Evolutionary conservation across 768 basidiomycete genomes (phyloP), one percentile per base, ranked within the genome.

Genomic region (Panus rudis): DNA sequence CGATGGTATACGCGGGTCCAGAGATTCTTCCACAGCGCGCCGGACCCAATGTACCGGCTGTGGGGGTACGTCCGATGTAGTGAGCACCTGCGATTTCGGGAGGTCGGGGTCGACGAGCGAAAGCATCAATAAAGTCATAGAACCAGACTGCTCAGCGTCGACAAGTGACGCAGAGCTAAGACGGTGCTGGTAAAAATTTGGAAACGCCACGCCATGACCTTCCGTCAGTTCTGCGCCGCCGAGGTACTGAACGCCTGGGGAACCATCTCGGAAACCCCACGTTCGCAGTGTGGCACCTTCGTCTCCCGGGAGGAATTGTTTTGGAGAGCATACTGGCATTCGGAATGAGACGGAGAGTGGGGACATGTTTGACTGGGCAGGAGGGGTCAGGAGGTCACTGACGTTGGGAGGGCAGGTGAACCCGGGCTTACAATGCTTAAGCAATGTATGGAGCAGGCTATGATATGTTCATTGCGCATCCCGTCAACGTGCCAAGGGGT

Each of bases 161-260:
- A 49, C 47, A 8, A 76, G 65, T 7, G 55, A 40, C 41, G 75
- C 68, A 2, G 66, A 50, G 0, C 68, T 61, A 25, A 68, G 61
- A 7, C 56, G 55, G 42, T 74, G 63, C 51, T 79, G 78, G 56
- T 76, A 78, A 31, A 77, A 69, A 54, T 79, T 79, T 13, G 78
- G 78, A 47, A 74, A 78, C 28, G 67, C 66, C 28, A 78, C 51
- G 26, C 59, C 63, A 25, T 73, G 57, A 5, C 68, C 70, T 13
- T 51, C 38, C 1, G 47, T 55, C 16, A 74, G 56, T 2, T 63
- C 58, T 12, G 57, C 42, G 3, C 41, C 19, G 17, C 59, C 59
- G 27, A 75, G 57, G 48, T 69, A 60, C 54, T 80, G 75, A 43
- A 72, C 68, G 46, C 70, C 71, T 2, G 70, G 58, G 44, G 72